Conservation (phyloP, 129 eudicot species). For the Chrysanthemum seticuspe region DNA sequence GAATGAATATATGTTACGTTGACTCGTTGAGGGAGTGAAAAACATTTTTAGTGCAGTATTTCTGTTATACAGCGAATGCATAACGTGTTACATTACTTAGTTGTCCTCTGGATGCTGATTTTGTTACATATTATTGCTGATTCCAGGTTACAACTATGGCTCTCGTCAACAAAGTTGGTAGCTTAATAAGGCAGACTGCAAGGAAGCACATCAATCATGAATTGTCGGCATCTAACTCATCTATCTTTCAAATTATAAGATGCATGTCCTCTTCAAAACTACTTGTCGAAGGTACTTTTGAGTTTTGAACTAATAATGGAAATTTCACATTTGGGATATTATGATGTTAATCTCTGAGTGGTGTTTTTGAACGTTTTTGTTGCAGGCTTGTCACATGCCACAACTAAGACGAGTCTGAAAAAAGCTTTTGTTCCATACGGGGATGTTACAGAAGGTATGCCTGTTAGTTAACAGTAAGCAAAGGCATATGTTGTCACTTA, state of each 20-base stretch:
- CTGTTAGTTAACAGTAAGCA: no score
- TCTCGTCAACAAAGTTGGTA: constrained; percentile 61
- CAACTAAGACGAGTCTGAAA: not conserved
- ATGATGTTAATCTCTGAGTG: not conserved
- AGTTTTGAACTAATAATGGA: not conserved
- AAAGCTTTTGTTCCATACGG: not conserved
- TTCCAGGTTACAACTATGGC: constrained; percentile 61
- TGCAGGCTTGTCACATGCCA: constrained; percentile 70
- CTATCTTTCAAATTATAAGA: constrained; percentile 63
- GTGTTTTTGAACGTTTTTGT: not conserved
- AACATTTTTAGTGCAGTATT: no score
- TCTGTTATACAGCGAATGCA: no score
- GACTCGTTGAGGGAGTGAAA: no score
- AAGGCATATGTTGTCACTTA: no score
- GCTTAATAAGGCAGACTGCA: constrained; percentile 43
- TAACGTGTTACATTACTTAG: no score
- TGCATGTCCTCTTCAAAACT: constrained; percentile 79
- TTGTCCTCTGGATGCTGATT: no score
- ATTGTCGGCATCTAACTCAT: constrained; percentile 50
- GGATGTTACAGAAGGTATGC: not conserved
- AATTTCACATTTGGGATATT: not conserved
- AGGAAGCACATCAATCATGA: constrained; percentile 48
- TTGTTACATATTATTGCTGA: not conserved
- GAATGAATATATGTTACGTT: no score
- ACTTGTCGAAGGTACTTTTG: constrained; percentile 83